A percentile compares a stretch with the other conserved stretches of the same genome.
Conservation (phyloP, 2,329 filamentous ascomycete species). For the Fusarium proliferatum region DNA sequence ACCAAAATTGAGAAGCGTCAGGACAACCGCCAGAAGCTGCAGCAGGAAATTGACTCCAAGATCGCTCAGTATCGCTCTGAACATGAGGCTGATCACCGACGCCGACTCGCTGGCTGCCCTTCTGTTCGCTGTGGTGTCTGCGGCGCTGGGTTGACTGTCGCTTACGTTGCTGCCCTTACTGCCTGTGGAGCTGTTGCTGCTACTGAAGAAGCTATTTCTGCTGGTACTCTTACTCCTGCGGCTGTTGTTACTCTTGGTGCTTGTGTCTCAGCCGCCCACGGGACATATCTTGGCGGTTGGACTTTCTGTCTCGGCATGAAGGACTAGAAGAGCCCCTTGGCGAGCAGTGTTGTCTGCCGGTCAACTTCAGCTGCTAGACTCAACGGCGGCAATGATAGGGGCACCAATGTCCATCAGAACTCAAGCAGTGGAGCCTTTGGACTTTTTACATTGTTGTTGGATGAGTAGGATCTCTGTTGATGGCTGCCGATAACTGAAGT, state of each 20-base stretch:
- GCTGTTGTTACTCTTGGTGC: not conserved
- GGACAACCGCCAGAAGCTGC: not conserved
- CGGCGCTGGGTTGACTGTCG: not conserved
- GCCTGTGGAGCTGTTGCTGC: not conserved
- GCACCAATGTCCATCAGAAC: too few relatives aligned
- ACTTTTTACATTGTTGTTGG: not conserved
- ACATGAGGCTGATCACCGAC: not conserved
- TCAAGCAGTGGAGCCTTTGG: not conserved
- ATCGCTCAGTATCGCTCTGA: not conserved
- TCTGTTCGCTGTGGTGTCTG: constrained; percentile 1
- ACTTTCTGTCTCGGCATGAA: not conserved
- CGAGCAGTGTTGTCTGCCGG: not conserved
- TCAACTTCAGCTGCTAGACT: not conserved
- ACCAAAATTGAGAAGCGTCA: not conserved
- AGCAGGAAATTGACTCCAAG: not conserved
- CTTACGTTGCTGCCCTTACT: constrained; percentile 1
- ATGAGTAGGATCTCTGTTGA: not conserved
- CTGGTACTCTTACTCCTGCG: not conserved
- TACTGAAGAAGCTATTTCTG: not conserved
- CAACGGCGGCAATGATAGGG: fast-evolving
- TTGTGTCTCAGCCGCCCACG: not conserved
- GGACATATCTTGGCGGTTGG: not conserved
- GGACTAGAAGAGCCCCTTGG: not conserved
- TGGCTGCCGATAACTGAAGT: too few relatives aligned
- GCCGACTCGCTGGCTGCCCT: not conserved